A percentile compares a stretch with the other conserved stretches of the same genome.
Conservation (phyloP, 1,284 basidiomycete species). For the Microbotryum intermedium region DNA sequence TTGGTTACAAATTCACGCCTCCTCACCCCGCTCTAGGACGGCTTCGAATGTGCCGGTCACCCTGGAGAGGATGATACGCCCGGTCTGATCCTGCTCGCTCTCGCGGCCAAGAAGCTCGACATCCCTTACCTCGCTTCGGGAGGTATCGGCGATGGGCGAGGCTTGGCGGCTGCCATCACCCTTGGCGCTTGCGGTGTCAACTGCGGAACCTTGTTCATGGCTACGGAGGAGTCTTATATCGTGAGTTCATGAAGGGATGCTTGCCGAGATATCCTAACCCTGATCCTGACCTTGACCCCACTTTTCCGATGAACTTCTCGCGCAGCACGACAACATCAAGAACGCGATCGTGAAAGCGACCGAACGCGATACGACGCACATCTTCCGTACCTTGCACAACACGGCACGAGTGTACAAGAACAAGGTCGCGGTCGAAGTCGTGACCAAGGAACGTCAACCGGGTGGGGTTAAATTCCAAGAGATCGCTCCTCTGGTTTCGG, state of each 20-base stretch:
- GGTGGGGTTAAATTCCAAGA: conserved; percentile 85
- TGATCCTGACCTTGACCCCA: neutral
- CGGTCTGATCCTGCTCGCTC: conserved; percentile 76
- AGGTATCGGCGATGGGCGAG: conserved; percentile 48
- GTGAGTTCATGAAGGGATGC: conserved; percentile 1
- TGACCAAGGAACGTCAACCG: conserved; percentile 65
- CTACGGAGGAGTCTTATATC: conserved; percentile 25
- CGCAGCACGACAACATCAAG: conserved; percentile 80
- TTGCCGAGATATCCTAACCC: conserved; percentile 10
- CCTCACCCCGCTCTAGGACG: conserved; percentile 79
- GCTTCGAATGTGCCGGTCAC: conserved; percentile 81
- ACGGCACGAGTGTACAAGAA: conserved; percentile 44
- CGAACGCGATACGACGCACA: conserved; percentile 73
- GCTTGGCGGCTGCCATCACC: conserved; percentile 70
- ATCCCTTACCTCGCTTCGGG: conserved; percentile 77
- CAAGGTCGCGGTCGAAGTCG: conserved; percentile 67
- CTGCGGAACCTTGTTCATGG: conserved; percentile 44
- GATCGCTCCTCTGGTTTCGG: conserved; percentile 51
- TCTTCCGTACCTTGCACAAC: conserved; percentile 55
- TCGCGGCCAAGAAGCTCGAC: conserved; percentile 74
- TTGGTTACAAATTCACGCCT: no score
- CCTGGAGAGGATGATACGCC: conserved; percentile 93
- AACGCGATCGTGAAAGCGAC: conserved; percentile 72
- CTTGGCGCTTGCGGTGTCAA: conserved; percentile 41
- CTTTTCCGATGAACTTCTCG: neutral